Evolutionary conservation across 805 yeast species (phyloP), one percentile per base, ranked within the genome.

Genomic region (Starmerella powellii): DNA sequence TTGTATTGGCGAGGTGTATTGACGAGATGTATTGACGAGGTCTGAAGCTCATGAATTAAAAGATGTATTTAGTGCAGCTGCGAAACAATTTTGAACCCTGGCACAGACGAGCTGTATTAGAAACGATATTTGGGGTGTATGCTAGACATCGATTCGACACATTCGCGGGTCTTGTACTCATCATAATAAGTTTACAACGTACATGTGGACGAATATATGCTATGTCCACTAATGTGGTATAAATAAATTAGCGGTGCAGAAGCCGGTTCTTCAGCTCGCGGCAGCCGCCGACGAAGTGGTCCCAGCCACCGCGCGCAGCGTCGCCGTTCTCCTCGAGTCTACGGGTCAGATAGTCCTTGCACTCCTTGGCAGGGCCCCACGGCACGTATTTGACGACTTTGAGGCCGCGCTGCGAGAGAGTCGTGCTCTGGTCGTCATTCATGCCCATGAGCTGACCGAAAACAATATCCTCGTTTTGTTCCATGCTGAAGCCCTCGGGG

Each of bases 321-420:
- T 87, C 95, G 19, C 95, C 95, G 58, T 87, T 87, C 65, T 87
- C 97, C 65, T 87, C 95, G 48, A 87, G 68, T 65, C 97, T 75
- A 68, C 97, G 78, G 48, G 78, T 67, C 47, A 87, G 65, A 59
- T 87, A 87, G 53, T 84, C 94, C 65, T 83, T 85, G 45, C 95
- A 86, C 64, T 88, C 96, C 52, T 75, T 64, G 42, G 94, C 93
- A 27, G 96, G 96, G 8, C 96, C 96, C 96, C 96, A 87, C 15
- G 96, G 94, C 48, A 87, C 95, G 59, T 88, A 87, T 65, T 88
- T 88, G 64, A 88, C 78, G 41, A 87, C 78, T 56, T 84, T 84
- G 34, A 73, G 68, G 51, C 80, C 74, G 36, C 76, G 68, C 31
- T 69, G 63, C 43, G 83, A 74, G 56, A 87, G 70, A 52, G 81